phyloP scores from a whole-genome alignment of 139 green algal species.

The Chlamydomonas asymmetrica region DNA sequence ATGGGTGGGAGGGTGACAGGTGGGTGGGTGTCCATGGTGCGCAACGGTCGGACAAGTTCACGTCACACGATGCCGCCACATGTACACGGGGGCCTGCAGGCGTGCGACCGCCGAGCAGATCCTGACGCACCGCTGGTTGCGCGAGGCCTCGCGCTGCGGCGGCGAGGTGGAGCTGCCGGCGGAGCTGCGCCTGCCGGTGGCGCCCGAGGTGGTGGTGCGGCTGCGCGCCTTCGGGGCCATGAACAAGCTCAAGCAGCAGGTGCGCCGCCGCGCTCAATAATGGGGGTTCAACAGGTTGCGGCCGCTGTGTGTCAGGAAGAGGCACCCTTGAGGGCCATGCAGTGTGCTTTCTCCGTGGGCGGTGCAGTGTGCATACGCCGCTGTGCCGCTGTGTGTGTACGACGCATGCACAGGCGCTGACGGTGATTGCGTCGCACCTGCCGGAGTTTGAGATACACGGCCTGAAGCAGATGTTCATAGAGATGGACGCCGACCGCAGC shows the following conservation, averaged over 20 bases:
- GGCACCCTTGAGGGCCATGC: not conserved
- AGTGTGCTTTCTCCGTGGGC: not conserved
- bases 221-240: slow-evolving; percentile 87
- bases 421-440: slow-evolving; percentile 76
- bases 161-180: too few species aligned
- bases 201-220: slow-evolving; percentile 67
- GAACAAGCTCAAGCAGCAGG: slow-evolving; percentile 96
- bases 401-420: not conserved
- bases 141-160: too few species aligned
- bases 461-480: slow-evolving; percentile 78
- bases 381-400: not conserved
- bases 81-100: too few species aligned
- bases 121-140: too few species aligned
- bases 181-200: too few species aligned
- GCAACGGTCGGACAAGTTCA: too few species aligned
- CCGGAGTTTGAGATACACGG: slow-evolving; percentile 81
- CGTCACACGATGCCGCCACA: too few species aligned
- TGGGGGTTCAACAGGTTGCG: not conserved
- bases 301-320: not conserved
- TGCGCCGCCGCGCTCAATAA: slow-evolving; percentile 52
- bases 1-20: too few species aligned
- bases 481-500: slow-evolving; percentile 79
- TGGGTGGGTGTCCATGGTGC: too few species aligned
- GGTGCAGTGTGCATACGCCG: not conserved
- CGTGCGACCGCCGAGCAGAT: too few species aligned